phyloP scores from a whole-genome alignment of 306 rosid species.

The Nissolia schottii region DNA sequence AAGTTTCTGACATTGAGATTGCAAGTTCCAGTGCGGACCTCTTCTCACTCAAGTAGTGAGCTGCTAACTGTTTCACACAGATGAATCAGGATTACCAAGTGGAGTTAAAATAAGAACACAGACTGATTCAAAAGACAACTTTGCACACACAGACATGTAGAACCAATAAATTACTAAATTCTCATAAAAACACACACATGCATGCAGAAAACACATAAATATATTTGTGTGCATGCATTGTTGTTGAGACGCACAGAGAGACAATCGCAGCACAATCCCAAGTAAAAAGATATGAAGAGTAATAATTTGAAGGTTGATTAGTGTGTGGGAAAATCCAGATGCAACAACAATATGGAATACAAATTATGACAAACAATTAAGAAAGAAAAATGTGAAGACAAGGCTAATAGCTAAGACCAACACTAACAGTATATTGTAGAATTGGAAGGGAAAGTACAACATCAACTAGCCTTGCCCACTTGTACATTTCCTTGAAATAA shows the following conservation, averaged over 20 bases:
- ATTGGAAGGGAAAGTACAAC: background rate
- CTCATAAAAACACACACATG: background rate
- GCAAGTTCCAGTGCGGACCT: conserved; percentile 72
- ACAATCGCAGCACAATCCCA: background rate
- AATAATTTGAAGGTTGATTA: background rate
- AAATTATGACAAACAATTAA: background rate
- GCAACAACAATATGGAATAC: background rate
- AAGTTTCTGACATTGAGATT: conserved; percentile 61
- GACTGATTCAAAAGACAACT: conserved; percentile 7
- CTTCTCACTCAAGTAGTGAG: conserved; percentile 83
- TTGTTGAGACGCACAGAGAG: background rate
- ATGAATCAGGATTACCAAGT: conserved; percentile 13
- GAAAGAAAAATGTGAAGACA: background rate
- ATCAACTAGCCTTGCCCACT: too few species aligned
- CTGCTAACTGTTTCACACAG: conserved; percentile 72
- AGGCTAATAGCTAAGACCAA: background rate
- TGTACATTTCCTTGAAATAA: background rate
- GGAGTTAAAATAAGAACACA: background rate
- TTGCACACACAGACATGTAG: background rate
- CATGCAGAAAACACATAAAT: background rate
- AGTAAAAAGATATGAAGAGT: background rate
- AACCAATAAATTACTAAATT: background rate
- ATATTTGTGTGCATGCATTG: too few species aligned
- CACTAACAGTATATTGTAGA: background rate
- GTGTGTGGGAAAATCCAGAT: background rate